A percentile compares a stretch with the other conserved stretches of the same genome.
phyloP scores from a whole-genome alignment of 345 rosid species.

The Gossypium australe region DNA sequence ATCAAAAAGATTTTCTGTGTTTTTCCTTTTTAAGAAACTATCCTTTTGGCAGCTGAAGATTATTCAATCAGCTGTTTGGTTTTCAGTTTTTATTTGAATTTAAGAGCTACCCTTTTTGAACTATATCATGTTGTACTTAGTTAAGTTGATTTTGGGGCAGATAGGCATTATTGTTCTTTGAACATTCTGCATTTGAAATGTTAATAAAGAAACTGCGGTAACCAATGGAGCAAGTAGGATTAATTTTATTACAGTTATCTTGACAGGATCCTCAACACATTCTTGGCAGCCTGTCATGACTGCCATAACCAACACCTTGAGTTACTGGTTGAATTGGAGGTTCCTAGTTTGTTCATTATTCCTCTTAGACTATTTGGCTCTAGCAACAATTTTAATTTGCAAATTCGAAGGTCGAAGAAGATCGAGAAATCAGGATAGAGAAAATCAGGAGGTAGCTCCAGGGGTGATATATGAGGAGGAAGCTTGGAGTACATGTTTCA shows the following conservation, averaged over 20 bases:
- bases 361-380: slow-evolving; percentile 33
- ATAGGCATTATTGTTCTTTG: not conserved
- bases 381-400: slow-evolving; percentile 58
- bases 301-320: slow-evolving; percentile 42
- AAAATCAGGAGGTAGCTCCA: slow-evolving; percentile 25
- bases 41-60: not conserved
- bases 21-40: not conserved
- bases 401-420: slow-evolving; percentile 52
- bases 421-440: slow-evolving; percentile 30
- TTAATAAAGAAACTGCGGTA: slow-evolving; percentile 15
- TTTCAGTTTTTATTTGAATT: not conserved
- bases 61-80: not conserved
- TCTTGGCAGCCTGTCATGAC: slow-evolving; percentile 65
- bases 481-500: slow-evolving; percentile 67
- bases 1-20: not conserved
- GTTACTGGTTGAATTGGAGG: slow-evolving; percentile 93
- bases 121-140: not conserved
- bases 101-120: not conserved
- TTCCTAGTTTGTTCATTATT: slow-evolving; percentile 59
- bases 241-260: slow-evolving; percentile 34
- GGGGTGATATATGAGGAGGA: slow-evolving; percentile 56
- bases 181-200: not conserved
- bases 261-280: slow-evolving; percentile 52
- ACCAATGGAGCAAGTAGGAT: slow-evolving; percentile 21
- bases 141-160: not conserved